Evolutionary conservation across 2,329 filamentous ascomycete species (phyloP).

Genomic region (Aspergillus sp.): DNA sequence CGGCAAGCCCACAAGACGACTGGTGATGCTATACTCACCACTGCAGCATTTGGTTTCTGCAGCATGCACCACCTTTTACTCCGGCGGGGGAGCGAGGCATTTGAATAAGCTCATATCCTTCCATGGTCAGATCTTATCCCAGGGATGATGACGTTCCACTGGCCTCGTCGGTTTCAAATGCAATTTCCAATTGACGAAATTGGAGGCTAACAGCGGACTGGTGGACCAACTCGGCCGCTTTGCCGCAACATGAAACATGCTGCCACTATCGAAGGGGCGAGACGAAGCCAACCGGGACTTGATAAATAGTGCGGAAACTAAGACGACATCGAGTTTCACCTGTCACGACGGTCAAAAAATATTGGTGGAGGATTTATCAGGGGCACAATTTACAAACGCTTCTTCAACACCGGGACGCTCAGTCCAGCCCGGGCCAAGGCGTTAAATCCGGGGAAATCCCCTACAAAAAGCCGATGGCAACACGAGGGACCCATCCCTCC

Average conservation of each 20-base stretch:
- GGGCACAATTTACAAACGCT: neutral
- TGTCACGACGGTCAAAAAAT: neutral
- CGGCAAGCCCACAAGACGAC: slow-evolving; percentile 1
- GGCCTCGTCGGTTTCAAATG: neutral
- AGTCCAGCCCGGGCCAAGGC: neutral
- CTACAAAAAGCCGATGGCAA: neutral
- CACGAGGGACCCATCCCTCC: neutral
- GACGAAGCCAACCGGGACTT: no score
- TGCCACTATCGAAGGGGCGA: neutral
- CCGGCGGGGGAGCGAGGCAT: neutral
- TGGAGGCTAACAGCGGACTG: neutral
- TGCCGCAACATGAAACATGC: slow-evolving; percentile 8
- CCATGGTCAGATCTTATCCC: neutral
- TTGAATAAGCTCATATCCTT: neutral
- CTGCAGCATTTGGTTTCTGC: neutral
- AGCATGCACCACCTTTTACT: neutral
- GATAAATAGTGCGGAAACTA: neutral
- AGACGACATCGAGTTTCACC: no score
- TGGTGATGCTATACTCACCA: neutral
- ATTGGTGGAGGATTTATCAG: neutral
- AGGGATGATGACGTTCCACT: neutral
- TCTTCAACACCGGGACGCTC: neutral
- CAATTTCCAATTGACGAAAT: neutral
- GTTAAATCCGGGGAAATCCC: neutral
- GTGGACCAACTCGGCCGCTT: neutral